Conservation (phyloP, 495 filamentous ascomycete species). For the Lophiotrema nucula region DNA sequence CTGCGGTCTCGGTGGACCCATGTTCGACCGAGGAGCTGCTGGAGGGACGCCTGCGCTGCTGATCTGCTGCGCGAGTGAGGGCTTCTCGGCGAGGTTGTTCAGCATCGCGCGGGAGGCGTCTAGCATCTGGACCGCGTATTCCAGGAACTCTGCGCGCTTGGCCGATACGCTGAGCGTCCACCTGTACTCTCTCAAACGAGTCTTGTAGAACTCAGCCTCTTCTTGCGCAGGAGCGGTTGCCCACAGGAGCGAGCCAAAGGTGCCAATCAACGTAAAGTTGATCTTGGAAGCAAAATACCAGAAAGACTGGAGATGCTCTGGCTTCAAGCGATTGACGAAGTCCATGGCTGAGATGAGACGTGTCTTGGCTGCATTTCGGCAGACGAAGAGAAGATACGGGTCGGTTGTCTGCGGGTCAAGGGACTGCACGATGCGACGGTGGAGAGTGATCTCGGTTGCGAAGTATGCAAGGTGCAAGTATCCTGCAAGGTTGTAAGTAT, state of each 20-base stretch:
- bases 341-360: slow-evolving; percentile 55
- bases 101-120: slow-evolving; percentile 48
- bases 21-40: not conserved
- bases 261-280: slow-evolving; percentile 79
- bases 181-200: slow-evolving; percentile 80
- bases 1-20: not conserved
- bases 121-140: slow-evolving; percentile 72
- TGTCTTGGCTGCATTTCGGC: slow-evolving; percentile 84
- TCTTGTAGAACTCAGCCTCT: slow-evolving; percentile 93
- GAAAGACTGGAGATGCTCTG: slow-evolving; percentile 43
- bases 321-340: slow-evolving; percentile 44
- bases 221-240: slow-evolving; percentile 81
- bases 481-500: slow-evolving; percentile 49
- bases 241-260: slow-evolving; percentile 78
- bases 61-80: slow-evolving; percentile 29
- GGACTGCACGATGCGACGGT: slow-evolving; percentile 76
- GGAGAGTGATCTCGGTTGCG: slow-evolving; percentile 80
- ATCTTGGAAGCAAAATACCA: slow-evolving; percentile 77
- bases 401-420: slow-evolving; percentile 56
- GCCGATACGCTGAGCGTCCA: slow-evolving; percentile 89
- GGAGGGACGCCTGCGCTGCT: slow-evolving; percentile 37
- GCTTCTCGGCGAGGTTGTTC: slow-evolving; percentile 41
- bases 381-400: slow-evolving; percentile 85
- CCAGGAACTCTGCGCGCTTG: slow-evolving; percentile 76
- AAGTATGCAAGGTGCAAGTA: slow-evolving; percentile 83